Percentiles rank a stretch among this genome's conserved stretches.
These are phyloP conservation scores for Quercus engelmannii DNA, from an alignment of 306 rosid genomes.

Conservation along the genomic window DNA sequence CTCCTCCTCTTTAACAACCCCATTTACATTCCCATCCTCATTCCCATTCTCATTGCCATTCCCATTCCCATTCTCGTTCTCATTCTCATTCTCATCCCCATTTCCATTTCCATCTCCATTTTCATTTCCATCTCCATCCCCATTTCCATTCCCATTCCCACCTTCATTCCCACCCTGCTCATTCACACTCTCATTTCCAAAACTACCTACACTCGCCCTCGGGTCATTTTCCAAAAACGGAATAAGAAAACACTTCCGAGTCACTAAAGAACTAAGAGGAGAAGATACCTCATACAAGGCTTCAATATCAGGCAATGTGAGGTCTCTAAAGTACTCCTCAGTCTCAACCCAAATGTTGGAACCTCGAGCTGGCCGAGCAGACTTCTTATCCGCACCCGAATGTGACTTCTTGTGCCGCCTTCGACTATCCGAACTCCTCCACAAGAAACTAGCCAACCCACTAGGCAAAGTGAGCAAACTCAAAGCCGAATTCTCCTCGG, in stretches of 20 bases:
- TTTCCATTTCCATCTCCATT: background rate
- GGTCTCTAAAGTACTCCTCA: constrained; percentile 72
- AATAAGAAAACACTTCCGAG: constrained; percentile 46
- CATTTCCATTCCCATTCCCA: background rate
- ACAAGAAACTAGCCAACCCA: constrained; percentile 59
- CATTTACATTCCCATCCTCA: constrained; percentile 5
- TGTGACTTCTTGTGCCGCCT: constrained; percentile 79
- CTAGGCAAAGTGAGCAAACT: constrained; percentile 62
- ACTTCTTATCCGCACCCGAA: constrained; percentile 62
- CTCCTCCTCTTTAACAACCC: constrained; percentile 20
- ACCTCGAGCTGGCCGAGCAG: constrained; percentile 41
- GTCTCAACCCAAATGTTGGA: constrained; percentile 72
- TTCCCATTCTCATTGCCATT: background rate
- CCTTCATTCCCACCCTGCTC: constrained; percentile 5
- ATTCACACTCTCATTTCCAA: constrained; percentile 8
- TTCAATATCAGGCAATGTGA: constrained; percentile 63
- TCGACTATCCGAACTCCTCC: constrained; percentile 57
- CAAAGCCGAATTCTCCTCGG: constrained; percentile 59
- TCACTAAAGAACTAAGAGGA: constrained; percentile 32
- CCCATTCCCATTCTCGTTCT: background rate
- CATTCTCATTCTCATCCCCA: background rate
- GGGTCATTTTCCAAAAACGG: constrained; percentile 37
- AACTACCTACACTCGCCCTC: constrained; percentile 18
- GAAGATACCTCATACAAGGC: constrained; percentile 50
- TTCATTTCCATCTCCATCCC: background rate